Conservation (phyloP, 192 early-diverging fungal species). For the Chytriomyces sp. region DNA sequence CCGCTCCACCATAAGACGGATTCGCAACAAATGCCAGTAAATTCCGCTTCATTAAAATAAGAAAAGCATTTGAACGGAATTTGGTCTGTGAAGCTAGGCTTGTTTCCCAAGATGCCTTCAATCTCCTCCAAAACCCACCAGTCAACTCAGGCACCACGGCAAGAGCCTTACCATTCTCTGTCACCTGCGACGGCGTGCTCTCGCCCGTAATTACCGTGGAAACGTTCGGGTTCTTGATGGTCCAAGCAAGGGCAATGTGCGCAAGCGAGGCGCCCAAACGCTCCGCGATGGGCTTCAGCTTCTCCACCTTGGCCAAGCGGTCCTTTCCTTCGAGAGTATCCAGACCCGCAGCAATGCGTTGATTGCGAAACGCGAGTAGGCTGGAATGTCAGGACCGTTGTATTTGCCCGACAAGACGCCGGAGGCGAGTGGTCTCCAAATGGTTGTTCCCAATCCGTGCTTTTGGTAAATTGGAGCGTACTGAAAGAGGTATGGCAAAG, state of each 20-base stretch:
- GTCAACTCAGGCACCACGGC: slow-evolving; percentile 61
- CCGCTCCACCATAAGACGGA: no score
- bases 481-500: slow-evolving; percentile 71
- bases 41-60: no score
- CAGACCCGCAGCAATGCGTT: slow-evolving; percentile 47
- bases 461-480: slow-evolving; percentile 73
- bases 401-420: slow-evolving; percentile 73
- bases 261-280: slow-evolving; percentile 58
- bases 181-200: slow-evolving; percentile 64
- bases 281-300: slow-evolving; percentile 61
- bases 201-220: slow-evolving; percentile 58
- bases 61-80: slow-evolving; percentile 55
- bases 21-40: no score
- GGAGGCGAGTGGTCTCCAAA: slow-evolving; percentile 77
- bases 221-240: slow-evolving; percentile 66
- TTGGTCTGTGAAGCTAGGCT: slow-evolving; percentile 46
- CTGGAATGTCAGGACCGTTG: slow-evolving; percentile 61
- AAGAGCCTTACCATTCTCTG: slow-evolving; percentile 71
- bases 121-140: slow-evolving; percentile 65
- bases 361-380: slow-evolving; percentile 65
- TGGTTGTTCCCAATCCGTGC: slow-evolving; percentile 69
- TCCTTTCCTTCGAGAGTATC: slow-evolving; percentile 65
- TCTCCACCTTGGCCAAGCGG: slow-evolving; percentile 67
- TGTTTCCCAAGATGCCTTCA: slow-evolving; percentile 71
- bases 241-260: slow-evolving; percentile 76